A percentile compares a stretch with the other conserved stretches of the same genome.
Evolutionary conservation across 495 filamentous ascomycete species (phyloP).

Genomic region (Tuber umbilicatum): DNA sequence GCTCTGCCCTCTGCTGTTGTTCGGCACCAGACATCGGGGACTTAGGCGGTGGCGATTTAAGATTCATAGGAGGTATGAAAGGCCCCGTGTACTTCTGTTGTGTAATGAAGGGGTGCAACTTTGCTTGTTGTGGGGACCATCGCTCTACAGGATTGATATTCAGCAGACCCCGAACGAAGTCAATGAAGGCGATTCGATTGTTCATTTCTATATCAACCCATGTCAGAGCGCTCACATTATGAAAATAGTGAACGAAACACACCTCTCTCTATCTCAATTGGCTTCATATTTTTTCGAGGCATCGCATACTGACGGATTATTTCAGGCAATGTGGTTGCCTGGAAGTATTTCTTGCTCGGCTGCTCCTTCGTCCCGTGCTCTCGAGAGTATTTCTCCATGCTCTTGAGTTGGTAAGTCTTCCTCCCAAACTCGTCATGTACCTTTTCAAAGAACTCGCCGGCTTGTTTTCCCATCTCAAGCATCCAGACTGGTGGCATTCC

Average conservation of each 20-base stretch:
- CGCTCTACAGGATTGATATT: constrained; percentile 94
- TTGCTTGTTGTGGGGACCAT: constrained; percentile 97
- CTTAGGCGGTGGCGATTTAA: constrained; percentile 70
- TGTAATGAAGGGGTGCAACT: constrained; percentile 96
- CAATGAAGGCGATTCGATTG: constrained; percentile 96
- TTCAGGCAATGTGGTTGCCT: constrained; percentile 83
- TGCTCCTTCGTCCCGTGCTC: constrained; percentile 96
- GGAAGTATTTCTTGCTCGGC: constrained; percentile 99
- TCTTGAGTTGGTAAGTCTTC: constrained; percentile 84
- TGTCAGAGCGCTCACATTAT: constrained; percentile 17
- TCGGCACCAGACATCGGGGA: constrained; percentile 95
- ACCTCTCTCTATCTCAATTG: constrained; percentile 92
- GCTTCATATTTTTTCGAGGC: constrained; percentile 99
- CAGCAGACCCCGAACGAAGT: constrained; percentile 92
- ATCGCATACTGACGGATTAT: constrained; percentile 97
- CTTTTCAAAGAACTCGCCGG: constrained; percentile 96
- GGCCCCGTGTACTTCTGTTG: constrained; percentile 94
- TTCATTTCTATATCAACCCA: constrained; percentile 68
- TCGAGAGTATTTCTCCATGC: constrained; percentile 91
- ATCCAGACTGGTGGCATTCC: constrained; percentile 97
- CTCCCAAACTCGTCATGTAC: constrained; percentile 77
- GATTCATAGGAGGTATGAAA: constrained; percentile 95
- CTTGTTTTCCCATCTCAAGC: constrained; percentile 98
- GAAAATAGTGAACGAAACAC: constrained; percentile 39
- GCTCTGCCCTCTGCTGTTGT: constrained; percentile 89